Conservation (phyloP, 23 red algal species). For the Cyanidioschyzon merolae region DNA sequence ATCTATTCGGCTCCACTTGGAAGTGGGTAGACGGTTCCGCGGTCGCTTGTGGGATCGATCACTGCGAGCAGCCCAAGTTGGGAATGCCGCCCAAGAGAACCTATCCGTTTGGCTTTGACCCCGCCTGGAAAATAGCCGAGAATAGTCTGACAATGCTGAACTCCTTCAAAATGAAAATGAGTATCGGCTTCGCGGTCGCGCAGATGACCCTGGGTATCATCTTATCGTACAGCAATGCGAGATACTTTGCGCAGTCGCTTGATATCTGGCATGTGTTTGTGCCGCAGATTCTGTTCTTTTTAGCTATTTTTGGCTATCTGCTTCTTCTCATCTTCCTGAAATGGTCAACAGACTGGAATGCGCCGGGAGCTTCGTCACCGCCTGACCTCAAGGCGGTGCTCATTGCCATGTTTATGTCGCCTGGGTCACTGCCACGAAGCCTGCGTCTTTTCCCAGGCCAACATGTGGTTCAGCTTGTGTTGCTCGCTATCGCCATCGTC, state of each 20-base stretch:
- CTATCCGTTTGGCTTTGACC: constrained; percentile 97
- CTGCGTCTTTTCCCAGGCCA: constrained; percentile 65
- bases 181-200: constrained; percentile 66
- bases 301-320: constrained; percentile 83
- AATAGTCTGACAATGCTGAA: constrained; percentile 89
- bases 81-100: constrained; percentile 56
- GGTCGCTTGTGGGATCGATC: constrained; percentile 92
- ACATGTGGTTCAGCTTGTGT: constrained; percentile 39
- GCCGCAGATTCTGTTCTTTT: constrained; percentile 92
- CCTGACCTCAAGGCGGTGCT: constrained; percentile 85
- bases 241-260: constrained; percentile 47
- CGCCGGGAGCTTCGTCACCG: constrained; percentile 49
- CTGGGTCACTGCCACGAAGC: constrained; percentile 48
- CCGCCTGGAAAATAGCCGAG: constrained; percentile 74
- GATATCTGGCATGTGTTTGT: constrained; percentile 83
- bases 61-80: constrained; percentile 55
- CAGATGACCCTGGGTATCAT: constrained; percentile 94
- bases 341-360: constrained; percentile 84
- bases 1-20: constrained; percentile 85
- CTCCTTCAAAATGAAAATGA: constrained; percentile 98
- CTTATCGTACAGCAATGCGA: constrained; percentile 68
- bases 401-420: constrained; percentile 96
- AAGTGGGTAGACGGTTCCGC: constrained; percentile 44
- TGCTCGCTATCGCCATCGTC: constrained; percentile 53
- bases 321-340: constrained; percentile 85